phyloP scores from a whole-genome alignment of 2,329 filamentous ascomycete species.

The Penicillium sp. region DNA sequence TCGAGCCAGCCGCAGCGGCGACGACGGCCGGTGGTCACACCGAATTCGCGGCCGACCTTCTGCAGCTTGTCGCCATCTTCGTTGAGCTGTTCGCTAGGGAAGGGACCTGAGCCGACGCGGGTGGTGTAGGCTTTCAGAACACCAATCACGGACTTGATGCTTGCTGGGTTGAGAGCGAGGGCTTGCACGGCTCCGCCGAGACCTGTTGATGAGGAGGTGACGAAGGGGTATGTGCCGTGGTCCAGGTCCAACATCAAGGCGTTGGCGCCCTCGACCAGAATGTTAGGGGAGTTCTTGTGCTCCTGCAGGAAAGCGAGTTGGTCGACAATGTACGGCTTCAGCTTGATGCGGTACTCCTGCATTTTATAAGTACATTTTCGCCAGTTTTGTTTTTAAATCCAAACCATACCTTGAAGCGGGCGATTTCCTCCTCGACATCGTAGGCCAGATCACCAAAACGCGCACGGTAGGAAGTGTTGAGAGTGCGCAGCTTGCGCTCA shows the following conservation, averaged over 20 bases:
- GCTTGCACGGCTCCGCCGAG: constrained; percentile 55
- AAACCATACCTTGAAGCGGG: constrained; percentile 51
- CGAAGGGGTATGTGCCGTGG: constrained; percentile 53
- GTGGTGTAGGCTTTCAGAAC: constrained; percentile 67
- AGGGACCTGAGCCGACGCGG: constrained; percentile 58
- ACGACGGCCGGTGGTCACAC: constrained; percentile 60
- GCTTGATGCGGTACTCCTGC: constrained; percentile 39
- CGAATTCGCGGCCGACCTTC: constrained; percentile 53
- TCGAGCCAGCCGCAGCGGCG: constrained; percentile 66
- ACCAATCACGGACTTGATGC: constrained; percentile 58
- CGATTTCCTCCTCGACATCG: constrained; percentile 59
- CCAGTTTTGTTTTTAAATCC: too few relatives aligned
- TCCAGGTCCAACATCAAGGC: constrained; percentile 61
- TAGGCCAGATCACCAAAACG: constrained; percentile 60
- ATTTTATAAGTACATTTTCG: background rate
- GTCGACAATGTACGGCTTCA: constrained; percentile 42
- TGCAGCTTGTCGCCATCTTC: constrained; percentile 57
- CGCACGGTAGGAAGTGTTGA: constrained; percentile 55
- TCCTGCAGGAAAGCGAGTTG: constrained; percentile 54
- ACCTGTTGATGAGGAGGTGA: constrained; percentile 49
- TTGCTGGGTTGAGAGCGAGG: constrained; percentile 57
- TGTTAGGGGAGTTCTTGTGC: constrained; percentile 54
- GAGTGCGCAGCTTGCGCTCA: constrained; percentile 53
- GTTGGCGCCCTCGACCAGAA: constrained; percentile 63
- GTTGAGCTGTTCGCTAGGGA: constrained; percentile 62